These are phyloP conservation scores for Pseudonectria buxi DNA, from an alignment of 2,329 filamentous ascomycete genomes.

Conservation along the genomic window DNA sequence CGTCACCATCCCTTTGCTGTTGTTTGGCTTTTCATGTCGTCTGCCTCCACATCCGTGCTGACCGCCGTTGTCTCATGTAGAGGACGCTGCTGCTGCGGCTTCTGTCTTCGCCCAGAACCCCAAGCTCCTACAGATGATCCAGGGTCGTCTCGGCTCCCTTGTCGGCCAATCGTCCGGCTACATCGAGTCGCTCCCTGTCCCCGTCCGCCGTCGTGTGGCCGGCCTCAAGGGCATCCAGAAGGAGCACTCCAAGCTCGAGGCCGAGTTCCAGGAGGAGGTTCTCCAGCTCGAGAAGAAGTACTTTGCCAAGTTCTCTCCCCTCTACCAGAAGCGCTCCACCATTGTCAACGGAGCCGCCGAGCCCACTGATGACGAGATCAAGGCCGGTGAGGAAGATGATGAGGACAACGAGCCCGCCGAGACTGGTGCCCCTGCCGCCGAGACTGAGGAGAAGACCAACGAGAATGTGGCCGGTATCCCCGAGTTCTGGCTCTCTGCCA, in stretches of 20 bases:
- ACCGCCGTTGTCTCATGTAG: slow-evolving; percentile 38
- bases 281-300: slow-evolving; percentile 99
- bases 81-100: slow-evolving; percentile 80
- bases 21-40: slow-evolving; percentile 5
- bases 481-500: slow-evolving; percentile 98
- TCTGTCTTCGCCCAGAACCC: slow-evolving; percentile 96
- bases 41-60: slow-evolving; percentile 11
- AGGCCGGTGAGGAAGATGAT: slow-evolving; percentile 75
- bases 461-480: slow-evolving; percentile 71
- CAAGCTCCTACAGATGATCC: slow-evolving; percentile 91
- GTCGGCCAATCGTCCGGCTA: slow-evolving; percentile 96
- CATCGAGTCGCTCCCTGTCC: slow-evolving; percentile 86
- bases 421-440: slow-evolving; percentile 48
- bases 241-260: slow-evolving; percentile 96
- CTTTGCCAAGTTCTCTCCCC: slow-evolving; percentile 95
- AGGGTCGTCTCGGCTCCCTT: slow-evolving; percentile 87
- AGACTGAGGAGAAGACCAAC: slow-evolving; percentile 50
- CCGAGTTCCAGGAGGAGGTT: slow-evolving; percentile 97
- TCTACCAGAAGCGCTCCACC: slow-evolving; percentile 89
- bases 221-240: slow-evolving; percentile 98
- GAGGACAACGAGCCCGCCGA: slow-evolving; percentile 68
- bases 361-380: slow-evolving; percentile 80
- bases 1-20: not conserved
- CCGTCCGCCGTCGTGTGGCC: slow-evolving; percentile 86
- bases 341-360: slow-evolving; percentile 86